Conservation (phyloP, 768 basidiomycete species). For the Cystofilobasidium bisporidii region DNA sequence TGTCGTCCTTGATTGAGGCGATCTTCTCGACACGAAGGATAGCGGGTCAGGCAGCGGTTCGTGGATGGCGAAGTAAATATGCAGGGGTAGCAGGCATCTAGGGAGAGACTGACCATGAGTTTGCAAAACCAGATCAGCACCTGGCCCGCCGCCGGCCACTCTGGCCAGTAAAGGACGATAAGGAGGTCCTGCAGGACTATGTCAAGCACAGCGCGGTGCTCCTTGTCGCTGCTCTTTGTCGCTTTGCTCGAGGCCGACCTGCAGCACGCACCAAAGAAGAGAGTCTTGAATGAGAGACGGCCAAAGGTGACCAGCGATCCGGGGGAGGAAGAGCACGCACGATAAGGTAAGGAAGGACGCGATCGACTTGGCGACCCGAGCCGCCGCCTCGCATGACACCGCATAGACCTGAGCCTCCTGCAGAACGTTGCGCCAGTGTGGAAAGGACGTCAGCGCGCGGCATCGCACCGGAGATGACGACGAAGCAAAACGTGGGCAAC, state of each 20-base stretch:
- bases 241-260: conserved; percentile 65
- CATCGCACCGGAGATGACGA: too few relatives aligned
- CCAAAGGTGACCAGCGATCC: too few relatives aligned
- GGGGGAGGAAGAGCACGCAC: conserved; percentile 8
- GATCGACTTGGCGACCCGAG: conserved; percentile 20
- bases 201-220: conserved; percentile 87
- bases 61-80: background rate
- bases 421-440: background rate
- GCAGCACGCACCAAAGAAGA: background rate
- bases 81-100: background rate
- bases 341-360: conserved; percentile 22
- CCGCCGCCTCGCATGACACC: conserved; percentile 9
- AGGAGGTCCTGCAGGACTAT: conserved; percentile 80
- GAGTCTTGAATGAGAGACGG: background rate
- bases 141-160: conserved; percentile 89
- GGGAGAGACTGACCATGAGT: conserved; percentile 57
- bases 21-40: too few relatives aligned
- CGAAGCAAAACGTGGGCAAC: too few relatives aligned
- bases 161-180: conserved; percentile 81
- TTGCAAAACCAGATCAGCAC: conserved; percentile 69
- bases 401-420: conserved; percentile 29
- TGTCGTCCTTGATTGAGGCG: conserved; percentile 69
- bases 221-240: conserved; percentile 85
- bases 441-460: too few relatives aligned
- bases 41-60: too few relatives aligned